Evolutionary conservation across 164 flowering plant species (phyloP), one percentile per base, ranked within the genome.

Genomic region (Macadamia integrifolia): DNA sequence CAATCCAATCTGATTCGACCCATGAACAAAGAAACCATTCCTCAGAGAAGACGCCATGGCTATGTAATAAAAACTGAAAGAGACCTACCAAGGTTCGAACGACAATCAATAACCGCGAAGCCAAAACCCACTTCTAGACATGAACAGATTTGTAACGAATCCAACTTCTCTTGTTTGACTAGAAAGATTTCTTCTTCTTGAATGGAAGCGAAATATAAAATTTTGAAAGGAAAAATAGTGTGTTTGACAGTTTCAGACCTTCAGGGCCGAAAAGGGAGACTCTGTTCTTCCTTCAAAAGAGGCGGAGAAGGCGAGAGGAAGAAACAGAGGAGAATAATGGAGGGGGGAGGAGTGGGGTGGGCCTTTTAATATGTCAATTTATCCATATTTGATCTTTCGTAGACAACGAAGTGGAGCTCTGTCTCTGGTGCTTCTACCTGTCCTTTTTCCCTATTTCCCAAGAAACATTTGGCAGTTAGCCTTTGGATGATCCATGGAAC

Each of bases 11-110:
- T 62, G 79, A 66, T 66, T 71, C 4, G 69, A 70, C 48, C 81
- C 83, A 80, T 71, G 69, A 69, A 78, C 12, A 57, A 58, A 71
- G 28, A 71, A 18, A 65, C 75, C 79, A 67, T 62, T 61, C 62
- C 74, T 81, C 78, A 79, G 71, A 43, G 79, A 80, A 79, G 63
- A 79, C 59, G 83, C 83, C 88, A 83, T 83, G 44, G 59, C 63
- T 68, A 35, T n/a, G 2, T 40, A 12, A 32, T 48, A 57, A 57
- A 53, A 14, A 18, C 23, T 23, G 23, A 23, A 23, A 23, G 23
- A 40, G 50, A 12, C 18, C 13, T 43, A 53, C 9, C 17, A 1
- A 28, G 35, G 31, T 53, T 35, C 4, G 14, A 3, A 29, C 56
- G 43, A 46, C 35, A 15, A 55, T 29, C 44, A 13, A 61, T 30